Conservation (phyloP, 139 green algal genomes). For the Desmodesmus armatus region DNA sequence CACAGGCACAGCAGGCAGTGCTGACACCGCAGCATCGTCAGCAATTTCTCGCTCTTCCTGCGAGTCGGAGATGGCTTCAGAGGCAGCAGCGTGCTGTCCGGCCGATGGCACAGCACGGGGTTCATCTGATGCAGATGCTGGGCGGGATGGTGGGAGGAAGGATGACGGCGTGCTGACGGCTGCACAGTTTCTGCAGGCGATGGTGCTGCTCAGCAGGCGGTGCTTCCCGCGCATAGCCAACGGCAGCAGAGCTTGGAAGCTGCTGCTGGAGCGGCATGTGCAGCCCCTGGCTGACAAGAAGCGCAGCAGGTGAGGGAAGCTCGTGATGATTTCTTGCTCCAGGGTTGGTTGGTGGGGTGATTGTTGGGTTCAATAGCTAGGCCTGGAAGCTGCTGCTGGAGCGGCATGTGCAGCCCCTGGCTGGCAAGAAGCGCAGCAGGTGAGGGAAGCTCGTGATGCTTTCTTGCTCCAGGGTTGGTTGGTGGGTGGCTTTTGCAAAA, state of each 20-base stretch:
- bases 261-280: constrained; percentile 68
- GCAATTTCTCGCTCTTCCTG: too few relatives aligned
- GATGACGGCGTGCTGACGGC: constrained; percentile 7
- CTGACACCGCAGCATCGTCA: neutral
- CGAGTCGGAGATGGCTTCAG: too few relatives aligned
- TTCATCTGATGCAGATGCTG: too few relatives aligned
- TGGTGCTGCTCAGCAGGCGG: constrained; percentile 44
- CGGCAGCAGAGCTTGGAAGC: constrained; percentile 57
- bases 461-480: neutral
- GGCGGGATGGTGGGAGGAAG: too few relatives aligned
- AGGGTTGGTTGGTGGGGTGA: neutral
- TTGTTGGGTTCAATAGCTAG: too few relatives aligned
- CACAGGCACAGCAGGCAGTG: neutral
- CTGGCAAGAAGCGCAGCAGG: constrained; percentile 48
- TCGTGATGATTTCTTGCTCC: neutral
- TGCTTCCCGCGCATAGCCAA: constrained; percentile 65
- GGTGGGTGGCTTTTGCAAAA: neutral
- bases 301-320: constrained; percentile 46
- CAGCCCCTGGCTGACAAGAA: constrained; percentile 55
- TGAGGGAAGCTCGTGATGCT: constrained; percentile 27
- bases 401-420: constrained; percentile 62
- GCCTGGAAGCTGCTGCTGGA: constrained; percentile 69
- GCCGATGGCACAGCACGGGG: too few relatives aligned
- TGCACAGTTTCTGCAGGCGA: constrained; percentile 26
- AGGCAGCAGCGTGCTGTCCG: too few relatives aligned